phyloP scores from a whole-genome alignment of 768 basidiomycete genomes.

The Panaeolus cyanescens region DNA sequence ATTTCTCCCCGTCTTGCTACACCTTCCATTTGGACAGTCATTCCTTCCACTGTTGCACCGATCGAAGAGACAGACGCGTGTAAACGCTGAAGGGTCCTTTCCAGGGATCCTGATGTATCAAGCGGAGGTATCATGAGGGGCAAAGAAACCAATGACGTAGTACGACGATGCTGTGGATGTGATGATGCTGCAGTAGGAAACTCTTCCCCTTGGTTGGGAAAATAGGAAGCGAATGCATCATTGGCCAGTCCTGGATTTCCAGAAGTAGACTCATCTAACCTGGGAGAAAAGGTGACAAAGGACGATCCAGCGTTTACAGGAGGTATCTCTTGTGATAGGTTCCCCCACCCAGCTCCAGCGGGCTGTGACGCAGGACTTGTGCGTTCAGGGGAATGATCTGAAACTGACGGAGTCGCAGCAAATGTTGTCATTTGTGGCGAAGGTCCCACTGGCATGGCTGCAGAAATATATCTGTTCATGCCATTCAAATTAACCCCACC shows the following conservation, averaged over 20 bases:
- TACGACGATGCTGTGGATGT: constrained; percentile 4
- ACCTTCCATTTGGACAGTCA: constrained; percentile 36
- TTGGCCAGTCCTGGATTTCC: not conserved
- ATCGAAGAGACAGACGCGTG: not conserved
- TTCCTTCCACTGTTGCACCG: constrained; percentile 18
- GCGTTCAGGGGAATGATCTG: not conserved
- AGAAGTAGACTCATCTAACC: not conserved
- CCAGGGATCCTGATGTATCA: not conserved
- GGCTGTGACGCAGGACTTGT: not conserved
- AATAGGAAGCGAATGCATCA: not conserved
- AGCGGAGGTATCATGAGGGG: not conserved
- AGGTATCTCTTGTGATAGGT: constrained; percentile 26
- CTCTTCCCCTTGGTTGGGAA: not conserved
- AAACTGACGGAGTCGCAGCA: not conserved
- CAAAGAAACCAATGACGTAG: not conserved
- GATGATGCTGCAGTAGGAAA: constrained; percentile 1
- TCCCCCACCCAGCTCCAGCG: constrained; percentile 46
- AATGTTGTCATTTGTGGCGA: not conserved
- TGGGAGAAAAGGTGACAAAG: not conserved
- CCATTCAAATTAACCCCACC: not conserved
- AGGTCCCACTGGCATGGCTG: not conserved
- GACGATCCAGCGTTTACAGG: not conserved
- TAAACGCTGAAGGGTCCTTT: not conserved
- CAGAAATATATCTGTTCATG: not conserved
- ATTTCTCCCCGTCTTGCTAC: constrained; percentile 66